Evolutionary conservation across 2,329 filamentous ascomycete species (phyloP), one percentile per base, ranked within the genome.

Genomic region (Neoarthrinium moseri): DNA sequence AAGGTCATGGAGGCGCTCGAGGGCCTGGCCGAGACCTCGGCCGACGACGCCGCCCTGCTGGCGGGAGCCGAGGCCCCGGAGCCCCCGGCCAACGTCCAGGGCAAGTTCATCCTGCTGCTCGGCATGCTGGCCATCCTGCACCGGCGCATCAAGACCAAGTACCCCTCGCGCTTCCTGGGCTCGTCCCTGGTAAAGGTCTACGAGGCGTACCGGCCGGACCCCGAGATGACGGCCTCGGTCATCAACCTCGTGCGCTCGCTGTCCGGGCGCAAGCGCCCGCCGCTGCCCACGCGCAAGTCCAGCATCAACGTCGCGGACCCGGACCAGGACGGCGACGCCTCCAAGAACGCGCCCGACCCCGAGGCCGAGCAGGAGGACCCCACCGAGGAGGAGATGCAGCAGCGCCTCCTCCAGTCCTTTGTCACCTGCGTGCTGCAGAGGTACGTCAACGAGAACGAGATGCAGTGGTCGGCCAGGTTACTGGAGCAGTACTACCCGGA

Each of bases 1-100:
- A 91, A 91, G 62, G 82, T 90, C 23, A 84, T 89, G 21, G 87
- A 91, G 62, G 80, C 81, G 12, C 71, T 94, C 50, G 80, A 86
- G 42, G 57, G 78, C 13, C 69, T 87, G 5, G 68, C 76, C 5
- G 75, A 80, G 37, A 63, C 67, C 5, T 62, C 66, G 34, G 59
- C 62, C 29, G 68, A 72, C n/a, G 68, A 74, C 21, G 66, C 68
- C 7, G 68, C 68, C 36, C 60, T 65, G 2, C 67, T 66, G 2
- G 58, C 51, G 17, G 55, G 54, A 18, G 51, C 52, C 15, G 51
- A 43, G 4, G 50, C 55, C 29, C 51, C 53, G 37, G 45, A 56
- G 49, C 46, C 56, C 49, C 36, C 52, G 46, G 17, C 52, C 40
- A 58, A 67, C 45, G 54, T 60, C 37, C 51, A 59, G 23, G 54